Base-by-base conservation (phyloP, 2,329 filamentous ascomycete species). In the Trichophyton simii region DNA sequence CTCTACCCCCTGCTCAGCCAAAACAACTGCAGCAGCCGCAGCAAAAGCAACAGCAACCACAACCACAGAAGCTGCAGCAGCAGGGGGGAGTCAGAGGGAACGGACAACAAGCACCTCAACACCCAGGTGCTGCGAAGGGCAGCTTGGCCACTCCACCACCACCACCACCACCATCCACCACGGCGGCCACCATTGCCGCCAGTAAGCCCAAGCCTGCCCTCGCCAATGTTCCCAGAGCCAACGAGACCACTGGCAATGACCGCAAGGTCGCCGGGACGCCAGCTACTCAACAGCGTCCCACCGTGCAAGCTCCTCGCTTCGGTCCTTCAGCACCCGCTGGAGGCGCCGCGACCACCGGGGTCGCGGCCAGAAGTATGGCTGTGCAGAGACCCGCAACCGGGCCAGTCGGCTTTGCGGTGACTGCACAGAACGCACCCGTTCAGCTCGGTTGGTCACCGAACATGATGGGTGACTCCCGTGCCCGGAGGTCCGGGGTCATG, bases 21-120 rank as follows among this genome's bases (percentile, higher is more conserved):
- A 38, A 38, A 41, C 55, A 38, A 57, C 34, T 38, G 34, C 34
- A 38, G 34, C 34, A 38, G 34, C 34, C 34, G 11, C 34, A 38
- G 34, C 34, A 9, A 38, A 38, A 38, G 34, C 34, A 38, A 38
- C 34, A 38, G 34, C 34, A 38, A 38, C 4, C 34, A 9, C 34
- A 38, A 38, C 34, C 9, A 38, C 34, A 38, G 34, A 38, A 38
- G 34, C 34, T 38, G 50, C 50, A 54, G n/a, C 54, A 57, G 28
- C 55, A 58, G 55, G 55, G 55, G 18, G 55, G 18, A 58, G 55
- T 58, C 55, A 41, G 55, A 58, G 55, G 55, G 55, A 58, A 58
- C 55, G 18, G 38, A 58, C 38, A 54, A 54, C 50, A 54, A 25
- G 50, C 28, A 31, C 50, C 50, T 54, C 50, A 54, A 34, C 50